Conservation (phyloP, 1,284 basidiomycete genomes). For the Cryptococcus deneoformans region DNA sequence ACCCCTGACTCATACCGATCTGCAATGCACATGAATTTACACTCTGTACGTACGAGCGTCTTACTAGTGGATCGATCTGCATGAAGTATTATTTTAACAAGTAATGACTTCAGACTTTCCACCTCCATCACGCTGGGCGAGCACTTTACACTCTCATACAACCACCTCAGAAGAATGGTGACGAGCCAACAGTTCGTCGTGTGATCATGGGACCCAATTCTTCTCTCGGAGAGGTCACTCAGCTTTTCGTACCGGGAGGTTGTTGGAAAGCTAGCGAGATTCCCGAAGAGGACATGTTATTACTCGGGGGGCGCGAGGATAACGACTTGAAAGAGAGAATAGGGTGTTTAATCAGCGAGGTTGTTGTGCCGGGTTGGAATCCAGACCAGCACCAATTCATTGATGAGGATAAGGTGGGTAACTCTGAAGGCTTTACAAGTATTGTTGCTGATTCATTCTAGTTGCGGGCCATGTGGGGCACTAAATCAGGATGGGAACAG, state of each 20-base stretch:
- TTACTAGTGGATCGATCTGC: background rate
- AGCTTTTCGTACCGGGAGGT: constrained; percentile 44
- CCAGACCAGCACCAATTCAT: constrained; percentile 43
- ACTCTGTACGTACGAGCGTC: constrained; percentile 24
- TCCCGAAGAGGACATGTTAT: constrained; percentile 33
- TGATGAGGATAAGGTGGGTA: constrained; percentile 29
- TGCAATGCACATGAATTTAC: constrained; percentile 43
- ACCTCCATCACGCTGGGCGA: constrained; percentile 40
- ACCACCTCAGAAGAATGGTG: constrained; percentile 11
- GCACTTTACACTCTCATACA: constrained; percentile 44
- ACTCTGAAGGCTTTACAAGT: background rate
- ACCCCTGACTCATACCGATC: constrained; percentile 32
- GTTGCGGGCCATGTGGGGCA: constrained; percentile 37
- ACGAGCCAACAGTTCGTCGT: constrained; percentile 27
- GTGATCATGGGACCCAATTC: constrained; percentile 35
- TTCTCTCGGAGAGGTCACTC: constrained; percentile 33
- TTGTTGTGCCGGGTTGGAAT: constrained; percentile 41
- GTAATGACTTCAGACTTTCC: constrained; percentile 27
- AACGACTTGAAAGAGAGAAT: constrained; percentile 22
- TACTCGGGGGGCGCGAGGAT: constrained; percentile 11
- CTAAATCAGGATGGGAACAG: constrained; percentile 30
- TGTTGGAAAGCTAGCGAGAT: constrained; percentile 48
- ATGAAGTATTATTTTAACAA: too few relatives aligned
- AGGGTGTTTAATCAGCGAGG: constrained; percentile 44
- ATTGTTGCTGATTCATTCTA: constrained; percentile 8